Percentiles rank a stretch among this genome's conserved stretches.
Conservation (phyloP, 2,329 filamentous ascomycete genomes). For the Penicillium olsonii region DNA sequence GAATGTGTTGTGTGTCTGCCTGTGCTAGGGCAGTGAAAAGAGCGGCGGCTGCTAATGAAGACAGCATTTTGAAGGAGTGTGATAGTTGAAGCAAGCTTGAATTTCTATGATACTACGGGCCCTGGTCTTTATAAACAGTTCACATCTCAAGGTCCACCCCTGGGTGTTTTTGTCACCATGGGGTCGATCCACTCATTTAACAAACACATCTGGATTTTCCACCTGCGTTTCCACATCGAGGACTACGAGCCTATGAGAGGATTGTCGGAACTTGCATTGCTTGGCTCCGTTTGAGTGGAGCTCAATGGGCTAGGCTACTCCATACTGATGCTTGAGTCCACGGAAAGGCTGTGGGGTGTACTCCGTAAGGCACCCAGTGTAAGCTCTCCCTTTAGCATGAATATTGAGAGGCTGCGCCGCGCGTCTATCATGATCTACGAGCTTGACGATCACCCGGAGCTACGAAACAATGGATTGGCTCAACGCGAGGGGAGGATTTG, state of each 20-base stretch:
- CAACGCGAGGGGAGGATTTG: not conserved
- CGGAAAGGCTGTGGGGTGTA: not conserved
- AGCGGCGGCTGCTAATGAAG: not conserved
- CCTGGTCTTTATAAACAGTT: not conserved
- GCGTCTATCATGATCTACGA: constrained; percentile 1
- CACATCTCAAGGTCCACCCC: not conserved
- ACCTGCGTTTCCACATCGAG: not conserved
- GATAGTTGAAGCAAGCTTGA: not conserved
- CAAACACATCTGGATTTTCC: not conserved
- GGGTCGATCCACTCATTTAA: not conserved
- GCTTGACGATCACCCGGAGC: not conserved
- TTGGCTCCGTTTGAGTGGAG: not conserved
- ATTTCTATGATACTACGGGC: not conserved
- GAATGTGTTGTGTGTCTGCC: not conserved
- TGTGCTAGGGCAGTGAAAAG: not conserved
- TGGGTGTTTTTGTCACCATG: not conserved
- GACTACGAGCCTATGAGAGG: not conserved
- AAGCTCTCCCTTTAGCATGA: not conserved
- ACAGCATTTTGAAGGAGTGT: not conserved
- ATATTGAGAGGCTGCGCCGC: not conserved
- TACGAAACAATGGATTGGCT: not conserved
- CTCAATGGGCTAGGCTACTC: not conserved
- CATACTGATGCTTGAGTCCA: not conserved
- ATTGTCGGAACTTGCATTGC: not conserved
- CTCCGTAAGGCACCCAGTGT: not conserved